Evolutionary conservation across 2,329 filamentous ascomycete species (phyloP), one percentile per base, ranked within the genome.

Genomic region (Elsinoe arachidis): DNA sequence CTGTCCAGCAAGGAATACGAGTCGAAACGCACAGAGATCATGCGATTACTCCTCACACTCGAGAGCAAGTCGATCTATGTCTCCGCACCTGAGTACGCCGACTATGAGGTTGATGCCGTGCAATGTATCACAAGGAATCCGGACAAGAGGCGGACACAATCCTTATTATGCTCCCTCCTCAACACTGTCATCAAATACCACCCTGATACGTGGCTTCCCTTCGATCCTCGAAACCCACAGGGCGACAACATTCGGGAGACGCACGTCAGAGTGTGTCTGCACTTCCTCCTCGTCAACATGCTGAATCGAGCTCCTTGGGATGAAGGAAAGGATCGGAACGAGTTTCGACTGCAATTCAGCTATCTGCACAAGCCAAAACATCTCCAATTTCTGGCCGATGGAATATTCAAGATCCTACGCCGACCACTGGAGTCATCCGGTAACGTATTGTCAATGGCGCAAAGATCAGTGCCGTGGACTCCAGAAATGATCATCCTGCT

Each of bases 181-280:
- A 99, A 99, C 66, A 97, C 93, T 86, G 89, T 91, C 0, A 80
- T 97, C 62, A 96, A 97, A 70, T 97, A 96, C 72, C 97, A 97
- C 64, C 90, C 92, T 21, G 89, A 90, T 7, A 88, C 84, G 59
- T 99, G 93, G 92, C 84, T 60, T n/a, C 56, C 59, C 1, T 55
- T 56, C 30, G 53, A 59, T 39, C 55, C 58, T 37, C 43, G 56
- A 15, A 60, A 59, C n/a, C 58, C 54, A 47, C 54, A 56, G 35
- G 54, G 58, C 21, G 59, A 59, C 58, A 59, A 58, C 17, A 46
- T 59, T 1, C 58, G 59, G 15, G 60, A 61, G 55, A 61, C 56
- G n/a, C 60, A 61, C 21, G 56, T 61, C 26, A 53, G 58, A 10
- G 59, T 57, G 14, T 90, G 89, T 35, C 74, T 99, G 41, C 92